Evolutionary conservation across 2,329 filamentous ascomycete species (phyloP).

Genomic region (Ascochyta lentis): DNA sequence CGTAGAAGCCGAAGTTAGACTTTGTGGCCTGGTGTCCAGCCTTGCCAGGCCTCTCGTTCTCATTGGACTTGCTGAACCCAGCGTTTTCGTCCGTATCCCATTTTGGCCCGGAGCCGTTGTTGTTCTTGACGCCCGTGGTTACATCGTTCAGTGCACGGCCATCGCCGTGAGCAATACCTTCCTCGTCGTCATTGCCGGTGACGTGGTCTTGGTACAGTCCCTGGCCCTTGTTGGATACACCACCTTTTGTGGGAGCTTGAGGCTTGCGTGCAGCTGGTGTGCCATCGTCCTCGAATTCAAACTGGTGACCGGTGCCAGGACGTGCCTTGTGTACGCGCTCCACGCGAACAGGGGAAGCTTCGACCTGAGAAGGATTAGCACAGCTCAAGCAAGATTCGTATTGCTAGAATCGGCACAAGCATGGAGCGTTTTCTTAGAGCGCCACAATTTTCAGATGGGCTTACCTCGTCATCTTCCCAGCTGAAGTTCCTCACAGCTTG

Average conservation of each 20-base stretch:
- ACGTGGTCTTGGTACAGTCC: constrained; percentile 80
- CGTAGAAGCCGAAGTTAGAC: constrained; percentile 43
- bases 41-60: constrained; percentile 52
- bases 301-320: constrained; percentile 81
- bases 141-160: constrained; percentile 66
- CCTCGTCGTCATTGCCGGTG: constrained; percentile 61
- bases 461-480: constrained; percentile 74
- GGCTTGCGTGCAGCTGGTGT: constrained; percentile 59
- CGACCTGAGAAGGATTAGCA: constrained; percentile 53
- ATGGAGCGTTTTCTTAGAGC: too few species aligned
- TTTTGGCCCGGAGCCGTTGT: constrained; percentile 77
- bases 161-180: constrained; percentile 51
- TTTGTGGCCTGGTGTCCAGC: constrained; percentile 67
- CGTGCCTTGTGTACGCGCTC: constrained; percentile 71
- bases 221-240: constrained; percentile 69
- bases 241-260: constrained; percentile 49
- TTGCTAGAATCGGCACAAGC: too few species aligned
- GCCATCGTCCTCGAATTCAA: constrained; percentile 80
- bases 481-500: constrained; percentile 77
- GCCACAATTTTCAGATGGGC: background rate
- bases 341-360: constrained; percentile 65
- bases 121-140: constrained; percentile 75
- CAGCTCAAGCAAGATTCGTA: background rate
- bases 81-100: constrained; percentile 77
- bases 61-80: constrained; percentile 53